Evolutionary conservation across 23 red algal genomes (phyloP).

Genomic region (Agarophyton chilense): DNA sequence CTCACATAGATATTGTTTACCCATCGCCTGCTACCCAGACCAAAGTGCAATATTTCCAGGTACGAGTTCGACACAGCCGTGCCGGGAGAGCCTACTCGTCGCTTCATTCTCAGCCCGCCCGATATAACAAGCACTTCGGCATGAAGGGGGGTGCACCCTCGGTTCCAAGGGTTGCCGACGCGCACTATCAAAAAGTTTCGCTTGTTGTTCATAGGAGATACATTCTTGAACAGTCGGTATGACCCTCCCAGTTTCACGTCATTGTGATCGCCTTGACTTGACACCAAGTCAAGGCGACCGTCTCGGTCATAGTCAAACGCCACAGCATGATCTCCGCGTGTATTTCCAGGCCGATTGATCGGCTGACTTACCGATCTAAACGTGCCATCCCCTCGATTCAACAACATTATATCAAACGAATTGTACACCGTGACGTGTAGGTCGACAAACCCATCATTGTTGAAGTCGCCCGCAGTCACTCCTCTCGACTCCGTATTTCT

Average conservation of each 20-base stretch:
- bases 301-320: slow-evolving; percentile 74
- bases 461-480: slow-evolving; percentile 76
- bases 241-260: slow-evolving; percentile 3
- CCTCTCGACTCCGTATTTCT: slow-evolving; percentile 2
- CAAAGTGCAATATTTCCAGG: slow-evolving; percentile 54
- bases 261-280: slow-evolving; percentile 43
- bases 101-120: slow-evolving; percentile 3
- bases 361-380: slow-evolving; percentile 28
- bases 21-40: slow-evolving; percentile 5
- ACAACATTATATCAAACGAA: slow-evolving; percentile 40
- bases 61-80: slow-evolving; percentile 44
- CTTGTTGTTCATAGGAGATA: neutral
- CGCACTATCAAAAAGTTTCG: slow-evolving; percentile 31
- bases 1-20: neutral
- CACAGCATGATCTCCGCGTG: slow-evolving; percentile 9
- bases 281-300: slow-evolving; percentile 56
- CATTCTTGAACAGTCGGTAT: slow-evolving; percentile 35
- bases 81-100: slow-evolving; percentile 48
- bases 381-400: slow-evolving; percentile 71
- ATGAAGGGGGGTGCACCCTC: slow-evolving; percentile 12
- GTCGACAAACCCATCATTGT: slow-evolving; percentile 79
- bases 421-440: slow-evolving; percentile 44
- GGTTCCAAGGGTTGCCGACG: slow-evolving; percentile 24
- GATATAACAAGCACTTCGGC: slow-evolving; percentile 26
- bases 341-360: slow-evolving; percentile 8